These are phyloP conservation scores for Myxozyma monticola DNA, from an alignment of 805 yeast species.

Conservation along the genomic window DNA sequence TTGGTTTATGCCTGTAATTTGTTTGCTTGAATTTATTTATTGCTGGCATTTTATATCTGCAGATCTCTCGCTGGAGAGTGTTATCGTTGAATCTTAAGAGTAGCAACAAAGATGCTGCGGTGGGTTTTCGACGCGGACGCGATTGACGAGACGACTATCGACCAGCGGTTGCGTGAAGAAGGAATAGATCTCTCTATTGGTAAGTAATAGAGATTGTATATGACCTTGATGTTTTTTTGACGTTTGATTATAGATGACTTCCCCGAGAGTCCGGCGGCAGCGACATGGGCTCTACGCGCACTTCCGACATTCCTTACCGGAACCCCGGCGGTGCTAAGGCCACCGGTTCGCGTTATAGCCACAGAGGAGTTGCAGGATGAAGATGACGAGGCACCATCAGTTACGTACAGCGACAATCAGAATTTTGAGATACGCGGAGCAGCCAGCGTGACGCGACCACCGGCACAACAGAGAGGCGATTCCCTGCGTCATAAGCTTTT, in stretches of 20 bases:
- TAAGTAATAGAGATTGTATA: not conserved
- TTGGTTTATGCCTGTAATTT: no score
- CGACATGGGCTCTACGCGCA: conserved; percentile 32
- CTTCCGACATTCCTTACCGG: conserved; percentile 31
- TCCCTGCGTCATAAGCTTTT: conserved; percentile 10
- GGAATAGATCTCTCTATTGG: conserved; percentile 7
- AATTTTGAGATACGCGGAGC: no score
- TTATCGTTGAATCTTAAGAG: no score
- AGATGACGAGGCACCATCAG: no score
- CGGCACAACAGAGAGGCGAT: not conserved
- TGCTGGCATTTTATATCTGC: no score
- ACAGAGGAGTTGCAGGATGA: no score
- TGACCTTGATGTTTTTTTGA: not conserved
- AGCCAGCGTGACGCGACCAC: not conserved
- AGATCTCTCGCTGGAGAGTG: no score
- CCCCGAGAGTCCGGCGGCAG: conserved; percentile 28
- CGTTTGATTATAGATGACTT: conserved; percentile 5
- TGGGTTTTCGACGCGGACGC: conserved; percentile 21
- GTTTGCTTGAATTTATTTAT: no score
- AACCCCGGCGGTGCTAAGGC: conserved; percentile 24
- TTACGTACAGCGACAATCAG: no score
- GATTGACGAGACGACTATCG: conserved; percentile 21
- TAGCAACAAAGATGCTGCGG: no score
- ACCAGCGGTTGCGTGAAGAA: conserved; percentile 9
- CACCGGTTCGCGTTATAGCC: no score